These are phyloP conservation scores for Hawksworthiomyces lignivorus DNA, from an alignment of 2,329 filamentous ascomycete genomes.

Conservation along the genomic window DNA sequence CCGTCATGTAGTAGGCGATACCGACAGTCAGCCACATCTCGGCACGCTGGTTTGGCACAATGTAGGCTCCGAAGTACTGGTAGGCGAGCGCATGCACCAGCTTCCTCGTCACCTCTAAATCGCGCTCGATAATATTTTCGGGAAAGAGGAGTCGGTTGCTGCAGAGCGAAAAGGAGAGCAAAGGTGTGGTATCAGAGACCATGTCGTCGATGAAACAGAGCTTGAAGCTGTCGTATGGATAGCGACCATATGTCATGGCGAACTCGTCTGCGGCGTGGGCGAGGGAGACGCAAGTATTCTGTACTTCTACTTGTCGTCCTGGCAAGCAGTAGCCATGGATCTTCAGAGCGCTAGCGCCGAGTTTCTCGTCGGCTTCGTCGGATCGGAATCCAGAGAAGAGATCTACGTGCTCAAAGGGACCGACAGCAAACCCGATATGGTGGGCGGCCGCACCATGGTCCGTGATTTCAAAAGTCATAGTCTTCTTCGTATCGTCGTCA, in stretches of 20 bases:
- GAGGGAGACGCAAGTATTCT: conserved; percentile 79
- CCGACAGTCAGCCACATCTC: conserved; percentile 89
- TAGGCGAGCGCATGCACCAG: conserved; percentile 78
- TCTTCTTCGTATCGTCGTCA: conserved; percentile 73
- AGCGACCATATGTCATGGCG: conserved; percentile 78
- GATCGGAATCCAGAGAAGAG: conserved; percentile 78
- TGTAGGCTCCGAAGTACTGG: conserved; percentile 91
- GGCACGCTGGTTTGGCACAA: conserved; percentile 70
- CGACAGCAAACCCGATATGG: conserved; percentile 88
- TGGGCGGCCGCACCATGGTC: conserved; percentile 66
- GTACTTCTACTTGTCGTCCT: conserved; percentile 69
- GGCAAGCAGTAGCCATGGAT: conserved; percentile 90
- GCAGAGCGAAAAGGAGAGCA: conserved; percentile 79
- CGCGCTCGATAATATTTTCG: conserved; percentile 74
- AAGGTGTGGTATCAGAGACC: conserved; percentile 62
- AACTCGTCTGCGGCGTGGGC: conserved; percentile 87
- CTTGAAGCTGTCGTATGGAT: conserved; percentile 88
- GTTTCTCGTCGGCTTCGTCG: conserved; percentile 83
- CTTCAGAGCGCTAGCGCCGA: conserved; percentile 80
- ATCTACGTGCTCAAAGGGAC: conserved; percentile 90
- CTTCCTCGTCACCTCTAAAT: conserved; percentile 72
- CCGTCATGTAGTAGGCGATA: conserved; percentile 90
- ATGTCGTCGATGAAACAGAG: conserved; percentile 92
- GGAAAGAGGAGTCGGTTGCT: conserved; percentile 81
- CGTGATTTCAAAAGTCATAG: conserved; percentile 66